A percentile compares a stretch with the other conserved stretches of the same genome.
These are phyloP conservation scores for Solanum megistacrolobum DNA, from an alignment of 257 asterid species.

Conservation along the genomic window DNA sequence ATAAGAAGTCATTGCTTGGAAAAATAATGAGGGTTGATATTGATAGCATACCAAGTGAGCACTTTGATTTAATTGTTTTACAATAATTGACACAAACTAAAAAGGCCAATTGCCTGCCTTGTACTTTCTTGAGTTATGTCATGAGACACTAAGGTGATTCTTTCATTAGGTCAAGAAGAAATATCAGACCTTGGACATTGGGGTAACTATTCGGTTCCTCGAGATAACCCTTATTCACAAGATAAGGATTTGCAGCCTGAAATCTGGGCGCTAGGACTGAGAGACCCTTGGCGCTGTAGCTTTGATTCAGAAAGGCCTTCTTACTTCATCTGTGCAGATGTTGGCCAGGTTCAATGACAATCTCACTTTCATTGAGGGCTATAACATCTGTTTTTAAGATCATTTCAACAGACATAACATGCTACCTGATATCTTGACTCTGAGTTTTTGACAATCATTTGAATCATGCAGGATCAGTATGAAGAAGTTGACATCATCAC, in stretches of 20 bases:
- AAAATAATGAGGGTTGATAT: conserved; percentile 79
- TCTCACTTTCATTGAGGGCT: not conserved
- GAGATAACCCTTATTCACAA: conserved; percentile 59
- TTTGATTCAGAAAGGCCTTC: conserved; percentile 88
- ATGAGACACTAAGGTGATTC: not conserved
- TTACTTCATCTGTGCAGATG: conserved; percentile 70
- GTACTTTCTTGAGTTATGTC: not conserved
- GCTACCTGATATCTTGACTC: not conserved
- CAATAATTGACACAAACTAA: not conserved
- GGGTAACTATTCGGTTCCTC: conserved; percentile 80
- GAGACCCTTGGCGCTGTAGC: conserved; percentile 94
- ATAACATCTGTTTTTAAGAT: not conserved
- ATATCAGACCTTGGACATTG: conserved; percentile 44
- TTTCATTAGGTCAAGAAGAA: conserved; percentile 42
- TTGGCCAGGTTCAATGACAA: conserved; percentile 50
- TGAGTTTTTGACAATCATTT: not conserved
- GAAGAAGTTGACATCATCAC: conserved; percentile 81
- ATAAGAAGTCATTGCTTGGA: conserved; percentile 79
- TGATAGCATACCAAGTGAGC: conserved; percentile 63
- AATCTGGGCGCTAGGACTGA: conserved; percentile 77
- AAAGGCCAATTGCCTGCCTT: not conserved
- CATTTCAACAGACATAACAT: not conserved
- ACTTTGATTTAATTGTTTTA: not conserved
- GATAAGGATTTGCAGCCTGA: conserved; percentile 55
- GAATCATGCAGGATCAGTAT: conserved; percentile 47